Base-by-base conservation (phyloP, 495 filamentous ascomycete genomes). In the Penicillium argentinense region DNA sequence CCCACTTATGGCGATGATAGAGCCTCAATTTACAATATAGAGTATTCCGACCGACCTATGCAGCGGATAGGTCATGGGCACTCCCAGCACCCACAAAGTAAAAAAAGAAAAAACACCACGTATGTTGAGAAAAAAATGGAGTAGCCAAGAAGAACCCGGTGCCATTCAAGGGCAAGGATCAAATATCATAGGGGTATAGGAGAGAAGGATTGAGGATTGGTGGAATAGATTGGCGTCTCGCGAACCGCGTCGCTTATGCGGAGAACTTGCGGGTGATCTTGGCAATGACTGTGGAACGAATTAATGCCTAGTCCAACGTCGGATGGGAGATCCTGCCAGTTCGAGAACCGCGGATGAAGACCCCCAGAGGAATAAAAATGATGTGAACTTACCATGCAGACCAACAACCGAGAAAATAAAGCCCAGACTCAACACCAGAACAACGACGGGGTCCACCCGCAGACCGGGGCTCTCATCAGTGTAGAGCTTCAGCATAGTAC, bases 401-500 rank as follows among this genome's bases (percentile, higher is more conserved):
- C 89, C 91, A 59, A 98, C 93, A 64, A 98, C 93, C 58, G 88
- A 93, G 75, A 97, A 95, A 68, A 98, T 98, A 73, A 98, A 98
- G 32, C 92, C 93, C 52, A 98, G 78, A 52, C 85, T 91, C 53
- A 98, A 79, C 49, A 95, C 91, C 62, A 98, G 76, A 34, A 98
- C 93, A 40, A 98, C 90, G 27, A 98, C 91, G 14, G 93, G 93
- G 64, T 98, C 93, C 47, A 98, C 93, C 69, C 96, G 92, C 53
- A 98, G 72, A 49, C 93, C 93, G 46, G 95, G 92, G 52, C 84
- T 89, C 78, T 98, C 93, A 63, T 98, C 93, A 28, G 93, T 98
- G 80, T 98, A 98, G n/a, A 98, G 86, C 70, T 92, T 89, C 69
- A 98, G 81, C 93, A 98, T 98, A 34, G 93, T 98, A 67, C 89